Conservation (phyloP, 768 basidiomycete genomes). For the Suillus placidus region DNA sequence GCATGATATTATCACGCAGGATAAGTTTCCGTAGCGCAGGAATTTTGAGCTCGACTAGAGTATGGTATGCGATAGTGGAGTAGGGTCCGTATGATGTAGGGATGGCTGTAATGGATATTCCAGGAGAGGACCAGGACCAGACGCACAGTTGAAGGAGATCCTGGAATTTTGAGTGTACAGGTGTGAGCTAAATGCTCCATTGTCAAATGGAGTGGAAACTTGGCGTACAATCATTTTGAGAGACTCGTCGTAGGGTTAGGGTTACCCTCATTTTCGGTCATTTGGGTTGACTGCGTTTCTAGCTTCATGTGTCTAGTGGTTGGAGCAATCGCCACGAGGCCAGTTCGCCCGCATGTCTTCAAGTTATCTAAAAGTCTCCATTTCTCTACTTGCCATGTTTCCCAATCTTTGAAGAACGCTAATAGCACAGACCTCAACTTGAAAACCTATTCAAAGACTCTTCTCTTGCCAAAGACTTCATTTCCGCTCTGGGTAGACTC, state of each 20-base stretch:
- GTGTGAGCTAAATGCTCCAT: background rate
- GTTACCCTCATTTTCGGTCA: background rate
- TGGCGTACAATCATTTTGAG: background rate
- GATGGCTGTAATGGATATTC: background rate
- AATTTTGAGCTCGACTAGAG: no score
- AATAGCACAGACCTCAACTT: conserved; percentile 23
- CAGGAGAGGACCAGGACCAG: background rate
- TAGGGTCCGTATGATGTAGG: no score
- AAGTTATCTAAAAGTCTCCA: background rate
- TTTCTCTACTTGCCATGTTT: background rate
- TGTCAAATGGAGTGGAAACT: background rate
- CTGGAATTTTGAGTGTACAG: background rate
- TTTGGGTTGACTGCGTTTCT: background rate
- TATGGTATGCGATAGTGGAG: no score
- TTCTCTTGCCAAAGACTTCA: conserved; percentile 79
- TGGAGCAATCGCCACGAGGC: background rate
- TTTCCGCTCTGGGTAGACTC: conserved; percentile 78
- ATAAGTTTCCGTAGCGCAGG: no score
- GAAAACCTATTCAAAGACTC: conserved; percentile 55
- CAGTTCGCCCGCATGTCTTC: background rate
- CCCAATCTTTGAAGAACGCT: background rate
- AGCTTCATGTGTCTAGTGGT: conserved; percentile 4
- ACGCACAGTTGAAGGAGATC: background rate
- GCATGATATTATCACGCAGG: no score
- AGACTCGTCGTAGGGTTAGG: conserved; percentile 3